A percentile compares a stretch with the other conserved stretches of the same genome.
These are phyloP conservation scores for Tausonia pullulans DNA, from an alignment of 1,284 basidiomycete genomes.

Conservation along the genomic window DNA sequence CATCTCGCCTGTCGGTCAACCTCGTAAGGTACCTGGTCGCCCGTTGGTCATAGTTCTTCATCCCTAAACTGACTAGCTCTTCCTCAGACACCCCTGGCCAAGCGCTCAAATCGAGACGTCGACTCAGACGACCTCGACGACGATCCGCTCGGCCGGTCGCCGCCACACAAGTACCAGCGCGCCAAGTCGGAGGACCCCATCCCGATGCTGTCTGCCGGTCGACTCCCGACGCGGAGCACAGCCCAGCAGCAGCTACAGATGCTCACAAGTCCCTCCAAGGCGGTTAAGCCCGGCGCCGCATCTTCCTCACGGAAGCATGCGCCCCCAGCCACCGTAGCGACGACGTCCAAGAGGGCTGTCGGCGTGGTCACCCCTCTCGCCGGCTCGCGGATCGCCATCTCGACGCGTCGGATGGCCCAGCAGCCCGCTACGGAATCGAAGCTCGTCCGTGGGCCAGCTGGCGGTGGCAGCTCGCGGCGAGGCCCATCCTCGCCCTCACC, in stretches of 20 bases:
- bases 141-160: constrained; percentile 10
- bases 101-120: constrained; percentile 33
- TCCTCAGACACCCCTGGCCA: constrained; percentile 23
- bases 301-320: background rate
- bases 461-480: background rate
- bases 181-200: constrained; percentile 6
- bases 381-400: background rate
- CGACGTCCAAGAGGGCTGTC: background rate
- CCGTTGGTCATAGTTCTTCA: background rate
- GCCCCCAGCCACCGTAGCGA: background rate
- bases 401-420: background rate
- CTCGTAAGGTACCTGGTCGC: constrained; percentile 46
- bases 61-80: background rate
- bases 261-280: background rate
- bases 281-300: background rate
- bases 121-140: constrained; percentile 46
- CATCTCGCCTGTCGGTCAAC: constrained; percentile 65
- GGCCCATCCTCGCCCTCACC: too few species aligned
- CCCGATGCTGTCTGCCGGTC: background rate
- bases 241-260: background rate
- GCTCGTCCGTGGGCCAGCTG: background rate
- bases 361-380: background rate
- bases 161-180: constrained; percentile 3
- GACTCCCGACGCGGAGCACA: background rate
- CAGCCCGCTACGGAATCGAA: constrained; percentile 1